Base-by-base conservation (phyloP, 129 eudicot genomes). In the Artemisia annua region DNA sequence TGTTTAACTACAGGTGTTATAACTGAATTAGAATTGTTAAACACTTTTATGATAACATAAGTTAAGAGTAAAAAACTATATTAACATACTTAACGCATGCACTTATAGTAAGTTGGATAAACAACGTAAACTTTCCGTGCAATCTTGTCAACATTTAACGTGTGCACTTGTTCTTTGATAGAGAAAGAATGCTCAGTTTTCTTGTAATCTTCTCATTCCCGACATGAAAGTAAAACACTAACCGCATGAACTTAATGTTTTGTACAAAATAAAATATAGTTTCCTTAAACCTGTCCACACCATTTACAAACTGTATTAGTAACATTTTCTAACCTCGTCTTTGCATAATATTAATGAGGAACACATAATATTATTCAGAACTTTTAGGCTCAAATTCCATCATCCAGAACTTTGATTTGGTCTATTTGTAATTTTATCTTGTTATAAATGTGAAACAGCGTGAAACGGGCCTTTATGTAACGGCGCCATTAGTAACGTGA, bases 71-170 rank as follows among this genome's bases (percentile, higher is more conserved):
- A 39, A 39, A 39, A 39, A 39, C 46, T 7, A 7, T 39, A 51
- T 22, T 53, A 59, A 68, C 60, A 60, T 55, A 24, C 80, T 68
- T 67, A 59, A 48, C 24, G 48, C 39, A 19, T 77, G 81, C 11
- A 18, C 18, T 18, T 16, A 30, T 57, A 18, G 67, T 67, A 59
- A 3, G 46, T 39, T 74, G 54, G 71, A 30, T 8, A 32, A 62
- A 53, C 58, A 63, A 69, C 14, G 46, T 53, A 73, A 0, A 73
- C 51, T 7, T 62, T 73, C 28, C 58, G 46, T 69, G 22, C 52
- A 69, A 20, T 77, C 70, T 69, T 77, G 64, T 60, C 44, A 53
- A 49, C 30, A 35, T n/a, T 48, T 76, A 68, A 48, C 53, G 69
- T n/a, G 54, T 58, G 75, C 10, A 0, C 61, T 50, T 73, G 9